phyloP scores from a whole-genome alignment of 164 flowering plant species.

The Magnolia kwangsiensis region DNA sequence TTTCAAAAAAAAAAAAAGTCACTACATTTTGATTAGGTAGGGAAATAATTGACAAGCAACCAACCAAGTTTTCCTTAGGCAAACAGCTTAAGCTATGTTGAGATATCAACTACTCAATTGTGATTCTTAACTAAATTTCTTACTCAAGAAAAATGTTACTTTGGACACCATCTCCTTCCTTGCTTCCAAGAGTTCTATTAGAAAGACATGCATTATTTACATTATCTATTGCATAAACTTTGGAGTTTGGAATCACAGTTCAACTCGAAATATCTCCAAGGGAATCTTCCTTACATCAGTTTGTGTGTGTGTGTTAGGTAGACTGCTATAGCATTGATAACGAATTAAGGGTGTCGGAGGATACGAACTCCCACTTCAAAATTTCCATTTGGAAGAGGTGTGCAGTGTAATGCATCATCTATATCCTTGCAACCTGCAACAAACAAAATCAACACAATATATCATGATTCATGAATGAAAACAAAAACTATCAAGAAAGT shows the following conservation, averaged over 20 bases:
- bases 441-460: slow-evolving; percentile 14
- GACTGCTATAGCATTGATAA: neutral
- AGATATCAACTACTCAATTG: neutral
- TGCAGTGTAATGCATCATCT: slow-evolving; percentile 98
- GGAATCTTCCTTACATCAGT: neutral
- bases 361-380: slow-evolving; percentile 99
- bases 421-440: slow-evolving; percentile 94
- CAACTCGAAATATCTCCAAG: neutral
- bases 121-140: neutral
- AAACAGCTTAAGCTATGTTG: neutral
- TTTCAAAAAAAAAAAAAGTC: too few relatives aligned
- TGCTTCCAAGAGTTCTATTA: neutral
- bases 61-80: neutral
- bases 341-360: slow-evolving; percentile 25
- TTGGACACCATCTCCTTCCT: neutral
- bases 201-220: neutral
- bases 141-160: neutral
- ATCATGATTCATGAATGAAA: neutral
- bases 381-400: slow-evolving; percentile 82
- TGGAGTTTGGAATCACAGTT: neutral
- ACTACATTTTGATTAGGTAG: too few relatives aligned
- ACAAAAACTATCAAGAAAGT: neutral
- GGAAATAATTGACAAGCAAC: too few relatives aligned
- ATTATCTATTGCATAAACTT: neutral
- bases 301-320: neutral